phyloP scores from a whole-genome alignment of 1,284 basidiomycete species.

The Trametes sp. region DNA sequence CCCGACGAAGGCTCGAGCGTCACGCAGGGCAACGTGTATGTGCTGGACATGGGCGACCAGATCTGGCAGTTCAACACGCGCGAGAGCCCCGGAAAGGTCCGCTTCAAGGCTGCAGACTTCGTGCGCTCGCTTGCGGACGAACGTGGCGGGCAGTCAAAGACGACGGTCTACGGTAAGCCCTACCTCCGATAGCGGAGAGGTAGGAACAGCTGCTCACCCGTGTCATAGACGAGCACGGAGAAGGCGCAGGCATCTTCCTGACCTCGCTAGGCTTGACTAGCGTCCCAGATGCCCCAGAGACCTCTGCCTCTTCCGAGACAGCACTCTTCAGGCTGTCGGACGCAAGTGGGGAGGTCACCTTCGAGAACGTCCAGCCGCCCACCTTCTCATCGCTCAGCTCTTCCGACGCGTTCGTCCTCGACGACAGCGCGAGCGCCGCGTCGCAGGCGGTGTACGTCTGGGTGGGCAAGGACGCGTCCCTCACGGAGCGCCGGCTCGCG shows the following conservation, averaged over 20 bases:
- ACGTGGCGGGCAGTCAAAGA: conserved; percentile 50
- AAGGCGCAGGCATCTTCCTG: conserved; percentile 56
- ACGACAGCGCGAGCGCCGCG: conserved; percentile 42
- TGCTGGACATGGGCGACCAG: conserved; percentile 60
- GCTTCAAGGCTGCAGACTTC: conserved; percentile 67
- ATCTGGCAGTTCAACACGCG: conserved; percentile 65
- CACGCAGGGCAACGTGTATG: conserved; percentile 61
- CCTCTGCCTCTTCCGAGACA: conserved; percentile 29
- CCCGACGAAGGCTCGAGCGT: conserved; percentile 52
- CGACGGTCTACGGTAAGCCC: conserved; percentile 57
- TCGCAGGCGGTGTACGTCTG: conserved; percentile 61
- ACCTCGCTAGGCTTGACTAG: conserved; percentile 47
- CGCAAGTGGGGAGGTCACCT: conserved; percentile 48
- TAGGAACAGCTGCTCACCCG: background rate
- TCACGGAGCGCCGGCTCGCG: conserved; percentile 57
- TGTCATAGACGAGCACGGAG: conserved; percentile 56
- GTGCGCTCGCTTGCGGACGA: conserved; percentile 54
- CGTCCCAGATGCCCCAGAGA: conserved; percentile 24
- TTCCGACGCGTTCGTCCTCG: conserved; percentile 57
- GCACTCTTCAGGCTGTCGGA: conserved; percentile 59
- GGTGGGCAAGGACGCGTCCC: conserved; percentile 58
- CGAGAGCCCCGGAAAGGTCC: conserved; percentile 59
- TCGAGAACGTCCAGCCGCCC: conserved; percentile 46
- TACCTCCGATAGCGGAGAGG: background rate
- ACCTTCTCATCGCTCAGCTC: conserved; percentile 49